phyloP scores from a whole-genome alignment of 2,329 filamentous ascomycete genomes.

The Albifimbria verrucaria region DNA sequence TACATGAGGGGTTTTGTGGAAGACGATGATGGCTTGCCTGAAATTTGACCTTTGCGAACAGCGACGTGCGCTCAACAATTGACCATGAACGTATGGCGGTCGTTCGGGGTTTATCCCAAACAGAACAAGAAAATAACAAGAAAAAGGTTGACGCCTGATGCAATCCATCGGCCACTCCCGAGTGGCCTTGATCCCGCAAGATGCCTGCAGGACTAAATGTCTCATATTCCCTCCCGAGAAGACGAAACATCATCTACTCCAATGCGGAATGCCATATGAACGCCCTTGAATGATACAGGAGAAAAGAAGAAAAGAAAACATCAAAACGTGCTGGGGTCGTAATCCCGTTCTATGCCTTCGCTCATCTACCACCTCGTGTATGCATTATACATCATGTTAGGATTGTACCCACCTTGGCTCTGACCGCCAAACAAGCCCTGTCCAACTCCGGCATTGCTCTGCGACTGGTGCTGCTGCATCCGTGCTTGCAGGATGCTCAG shows the following conservation, averaged over 20 bases:
- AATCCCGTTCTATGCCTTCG: background rate
- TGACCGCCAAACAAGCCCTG: conserved; percentile 88
- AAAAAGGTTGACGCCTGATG: conserved; percentile 22
- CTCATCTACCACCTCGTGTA: conserved; percentile 62
- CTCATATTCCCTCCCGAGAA: conserved; percentile 22
- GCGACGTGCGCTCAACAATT: conserved; percentile 16
- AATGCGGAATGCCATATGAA: conserved; percentile 23
- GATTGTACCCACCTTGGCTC: conserved; percentile 93
- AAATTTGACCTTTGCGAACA: conserved; percentile 31
- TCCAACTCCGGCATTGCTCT: conserved; percentile 78
- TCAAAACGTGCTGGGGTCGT: conserved; percentile 1
- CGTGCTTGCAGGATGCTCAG: conserved; percentile 98
- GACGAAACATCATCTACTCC: conserved; percentile 17
- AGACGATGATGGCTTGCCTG: conserved; percentile 71
- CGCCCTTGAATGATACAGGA: conserved; percentile 15
- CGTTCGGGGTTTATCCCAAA: conserved; percentile 17
- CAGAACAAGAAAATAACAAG: conserved; percentile 17
- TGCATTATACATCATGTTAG: conserved; percentile 78
- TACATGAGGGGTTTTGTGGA: conserved; percentile 62
- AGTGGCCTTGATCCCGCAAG: conserved; percentile 23
- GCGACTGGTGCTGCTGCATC: conserved; percentile 87
- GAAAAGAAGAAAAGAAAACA: conserved; percentile 11
- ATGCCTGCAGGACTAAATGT: conserved; percentile 30
- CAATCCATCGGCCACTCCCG: conserved; percentile 20
- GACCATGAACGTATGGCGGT: too few species aligned